A percentile compares a stretch with the other conserved stretches of the same genome.
These are phyloP conservation scores for Byssothecium circinans DNA, from an alignment of 2,329 filamentous ascomycete genomes.

Conservation along the genomic window DNA sequence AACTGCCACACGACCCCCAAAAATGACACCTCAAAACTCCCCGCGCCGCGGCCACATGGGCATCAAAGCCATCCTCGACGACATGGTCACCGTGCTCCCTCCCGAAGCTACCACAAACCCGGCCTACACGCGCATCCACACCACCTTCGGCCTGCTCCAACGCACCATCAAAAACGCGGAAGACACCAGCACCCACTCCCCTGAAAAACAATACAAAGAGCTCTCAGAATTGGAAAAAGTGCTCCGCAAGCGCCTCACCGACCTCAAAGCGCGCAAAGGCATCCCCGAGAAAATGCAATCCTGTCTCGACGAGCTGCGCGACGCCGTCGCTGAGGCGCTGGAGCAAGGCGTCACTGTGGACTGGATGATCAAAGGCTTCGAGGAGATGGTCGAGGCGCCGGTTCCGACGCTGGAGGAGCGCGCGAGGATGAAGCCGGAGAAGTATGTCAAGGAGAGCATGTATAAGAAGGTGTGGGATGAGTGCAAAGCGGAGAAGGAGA, in stretches of 20 bases:
- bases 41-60: slow-evolving; percentile 16
- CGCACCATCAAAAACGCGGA: slow-evolving; percentile 15
- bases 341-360: slow-evolving; percentile 10
- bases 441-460: slow-evolving; percentile 17
- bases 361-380: slow-evolving; percentile 11
- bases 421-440: slow-evolving; percentile 13
- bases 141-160: slow-evolving; percentile 23
- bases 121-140: slow-evolving; percentile 18
- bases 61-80: slow-evolving; percentile 19
- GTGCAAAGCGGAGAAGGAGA: slow-evolving; percentile 14
- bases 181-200: slow-evolving; percentile 3
- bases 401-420: slow-evolving; percentile 7
- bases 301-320: slow-evolving; percentile 19
- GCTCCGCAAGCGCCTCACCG: slow-evolving; percentile 17
- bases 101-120: slow-evolving; percentile 15
- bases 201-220: slow-evolving; percentile 20
- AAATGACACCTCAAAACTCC: too few relatives aligned
- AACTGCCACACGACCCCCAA: too few relatives aligned
- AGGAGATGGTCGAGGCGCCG: slow-evolving; percentile 9
- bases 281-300: slow-evolving; percentile 20
- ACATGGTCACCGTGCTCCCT: slow-evolving; percentile 23
- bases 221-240: slow-evolving; percentile 16
- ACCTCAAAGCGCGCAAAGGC: slow-evolving; percentile 17
- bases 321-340: slow-evolving; percentile 14
- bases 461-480: slow-evolving; percentile 15